Evolutionary conservation across 805 yeast species (phyloP), one percentile per base, ranked within the genome.

Genomic region (Candida railenensis): DNA sequence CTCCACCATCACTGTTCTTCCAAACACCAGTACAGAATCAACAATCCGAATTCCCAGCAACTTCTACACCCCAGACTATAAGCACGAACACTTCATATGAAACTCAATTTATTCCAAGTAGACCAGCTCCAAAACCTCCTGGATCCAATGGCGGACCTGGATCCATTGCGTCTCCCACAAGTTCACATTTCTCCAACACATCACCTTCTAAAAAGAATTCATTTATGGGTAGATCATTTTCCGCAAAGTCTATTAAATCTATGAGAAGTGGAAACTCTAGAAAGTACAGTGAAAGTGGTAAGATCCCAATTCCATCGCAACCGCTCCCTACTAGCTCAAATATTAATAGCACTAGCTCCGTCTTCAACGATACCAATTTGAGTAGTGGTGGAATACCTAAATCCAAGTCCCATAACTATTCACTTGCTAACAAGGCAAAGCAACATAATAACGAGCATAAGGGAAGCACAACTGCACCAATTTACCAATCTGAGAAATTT

Each of bases 121-220:
- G 88, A 50, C 87, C 88, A 0, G 86, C 88, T 0, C 88, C 88
- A 28, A 79, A 76, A 54, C 87, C 87, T 1, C 77, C 76, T 3
- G 53, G 66, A 19, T 46, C 53, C 12, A 22, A 15, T 39, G 32
- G 34, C 3, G 22, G 22, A 3, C 18, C 18, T 3, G 32, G 32
- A 19, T 22, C 34, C 5, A 28, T 12, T 7, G 44, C 34, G 22
- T 40, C 43, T 7, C 43, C 43, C 14, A 37, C 40, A 7, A 34
- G 22, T 14, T 34, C 38, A 16, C 19, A n/a, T 5, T 34, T 34
- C 22, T 21, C 40, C 14, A 40, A 40, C 25, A 36, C 39, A 15
- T 42, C 45, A 9, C 45, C 45, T 14, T 33, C 39, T 16, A 43
- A 40, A 19, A 49, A 47, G 43, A 49, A 50, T 37, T 45, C 53